phyloP scores from a whole-genome alignment of 2,329 filamentous ascomycete genomes.

The Furcasterigmium sp. region DNA sequence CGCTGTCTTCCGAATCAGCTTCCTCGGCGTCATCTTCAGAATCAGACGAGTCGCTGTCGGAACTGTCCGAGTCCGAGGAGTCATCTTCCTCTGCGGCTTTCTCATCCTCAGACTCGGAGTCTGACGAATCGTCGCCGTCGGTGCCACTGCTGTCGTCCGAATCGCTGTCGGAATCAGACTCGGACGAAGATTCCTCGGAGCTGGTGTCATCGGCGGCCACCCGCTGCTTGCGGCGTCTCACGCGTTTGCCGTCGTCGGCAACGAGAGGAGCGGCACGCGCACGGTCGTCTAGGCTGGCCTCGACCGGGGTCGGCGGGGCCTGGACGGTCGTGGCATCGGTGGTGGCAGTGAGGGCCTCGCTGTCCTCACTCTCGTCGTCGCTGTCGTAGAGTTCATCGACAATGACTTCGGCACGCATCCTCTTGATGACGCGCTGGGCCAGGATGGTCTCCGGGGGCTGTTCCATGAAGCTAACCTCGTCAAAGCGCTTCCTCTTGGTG shows the following conservation, averaged over 20 bases:
- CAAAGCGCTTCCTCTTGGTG: slow-evolving; percentile 44
- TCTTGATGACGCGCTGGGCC: slow-evolving; percentile 52
- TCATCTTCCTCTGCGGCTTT: slow-evolving; percentile 23
- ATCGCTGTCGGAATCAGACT: slow-evolving; percentile 21
- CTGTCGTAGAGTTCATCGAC: slow-evolving; percentile 48
- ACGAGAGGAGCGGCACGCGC: not conserved
- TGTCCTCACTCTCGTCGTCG: slow-evolving; percentile 30
- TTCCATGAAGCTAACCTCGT: slow-evolving; percentile 46
- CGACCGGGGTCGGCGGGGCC: slow-evolving; percentile 14
- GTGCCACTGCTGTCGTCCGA: slow-evolving; percentile 23
- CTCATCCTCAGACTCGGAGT: slow-evolving; percentile 29
- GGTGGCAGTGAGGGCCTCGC: slow-evolving; percentile 6
- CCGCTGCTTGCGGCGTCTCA: slow-evolving; percentile 43
- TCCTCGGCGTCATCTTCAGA: slow-evolving; percentile 26
- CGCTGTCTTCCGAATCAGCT: slow-evolving; percentile 24
- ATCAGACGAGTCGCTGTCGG: slow-evolving; percentile 36
- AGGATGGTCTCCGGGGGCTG: slow-evolving; percentile 45
- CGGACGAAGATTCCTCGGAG: slow-evolving; percentile 25
- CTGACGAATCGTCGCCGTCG: slow-evolving; percentile 19
- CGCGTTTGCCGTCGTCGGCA: slow-evolving; percentile 11
- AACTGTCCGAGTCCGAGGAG: slow-evolving; percentile 24
- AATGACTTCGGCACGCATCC: slow-evolving; percentile 57
- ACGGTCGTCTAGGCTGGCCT: slow-evolving; percentile 9
- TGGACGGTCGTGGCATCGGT: slow-evolving; percentile 13
- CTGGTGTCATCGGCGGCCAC: slow-evolving; percentile 34